Base-by-base conservation (phyloP, 768 basidiomycete species). In the Leccinum incarnatum region DNA sequence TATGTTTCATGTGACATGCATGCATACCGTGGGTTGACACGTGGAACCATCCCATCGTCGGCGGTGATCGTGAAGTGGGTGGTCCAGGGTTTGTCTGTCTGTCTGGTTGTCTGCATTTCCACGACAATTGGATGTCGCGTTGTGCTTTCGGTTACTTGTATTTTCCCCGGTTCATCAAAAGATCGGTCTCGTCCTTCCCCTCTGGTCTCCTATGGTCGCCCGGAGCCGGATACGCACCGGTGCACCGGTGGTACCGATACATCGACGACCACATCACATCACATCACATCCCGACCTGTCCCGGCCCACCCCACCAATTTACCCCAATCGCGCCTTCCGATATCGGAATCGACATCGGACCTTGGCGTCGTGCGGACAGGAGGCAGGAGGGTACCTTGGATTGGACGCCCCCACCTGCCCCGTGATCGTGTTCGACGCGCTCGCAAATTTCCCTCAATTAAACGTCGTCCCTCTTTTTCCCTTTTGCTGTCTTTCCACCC, bases 401-500 rank as follows among this genome's bases (percentile, higher is more conserved):
- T 27, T 63, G 46, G 40, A 53, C 32, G 36, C 37, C 7, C 51
- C 50, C 7, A 27, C 25, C 23, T 25, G 48, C 11, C 14, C 8
- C 40, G 37, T 30, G 46, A 50, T 42, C 32, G 0, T n/a, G 40
- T 42, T n/a, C 47, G 36, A 29, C 19, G n/a, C 12, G 14, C 19
- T 36, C 46, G 62, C 50, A 32, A 55, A 60, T 64, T 45, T 52
- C 62, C 51, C 54, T 55, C 62, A 53, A 36, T 30, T 4, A 6
- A 9, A 29, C 1, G 50, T 23, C n/a, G 14, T 45, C 40, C 51
- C 25, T 17, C 10, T 15, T 25, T 14, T 53, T n/a, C 5, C 12
- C 42, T 21, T 37, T 27, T 21, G n/a, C 12, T 32, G 17, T 21
- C 17, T 25, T 14, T 17, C 27, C 11, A 51, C 19, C 45, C 19